Evolutionary conservation across 2,329 filamentous ascomycete species (phyloP), one percentile per base, ranked within the genome.

Genomic region (Penicillium italicum): DNA sequence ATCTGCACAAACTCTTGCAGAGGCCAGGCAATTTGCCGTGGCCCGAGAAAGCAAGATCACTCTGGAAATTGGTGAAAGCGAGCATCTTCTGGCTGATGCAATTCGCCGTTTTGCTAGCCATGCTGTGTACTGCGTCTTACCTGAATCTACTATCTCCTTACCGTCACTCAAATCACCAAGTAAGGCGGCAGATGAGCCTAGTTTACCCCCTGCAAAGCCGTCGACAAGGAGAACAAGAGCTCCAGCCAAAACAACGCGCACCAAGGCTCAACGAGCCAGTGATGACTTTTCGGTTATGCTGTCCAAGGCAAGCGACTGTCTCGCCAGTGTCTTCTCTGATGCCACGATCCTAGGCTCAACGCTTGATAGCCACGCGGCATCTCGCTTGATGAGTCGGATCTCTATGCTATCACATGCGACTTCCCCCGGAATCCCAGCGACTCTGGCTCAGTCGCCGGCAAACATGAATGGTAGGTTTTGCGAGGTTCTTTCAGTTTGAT

Each of bases 131-230:
- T 95, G 90, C 18, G 89, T 93, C 10, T 82, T 97, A 16, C 90
- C 93, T 43, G 94, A 99, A 66, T 97, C 94, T 0, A 96, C 91
- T 0, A 86, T 97, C 26, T 95, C 91, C 0, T 88, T 93, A 57
- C 91, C 92, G 1, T 86, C 90, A 0, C 79, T 93, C 68, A 71
- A 60, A 69, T 73, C 58, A 55, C 63, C 68, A 5, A 59, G 48
- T 37, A 70, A 66, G 47, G 54, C 67, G 16, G 56, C 62, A 28
- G 65, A 74, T 26, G 80, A 80, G 33, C 76, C 75, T 57, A 60
- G 56, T n/a, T 62, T 66, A 28, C 64, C 70, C 11, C 38, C 57
- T 18, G 24, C 38, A 18, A 71, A 68, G 51, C 37, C 64, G n/a
- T 49, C 65, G 11, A 52, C 63, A 6, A 68, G 65, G 20, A 69